Percentiles rank a stretch among this genome's conserved stretches.
phyloP scores from a whole-genome alignment of 2,329 filamentous ascomycete genomes.

The Cladobotryum protrusum region DNA sequence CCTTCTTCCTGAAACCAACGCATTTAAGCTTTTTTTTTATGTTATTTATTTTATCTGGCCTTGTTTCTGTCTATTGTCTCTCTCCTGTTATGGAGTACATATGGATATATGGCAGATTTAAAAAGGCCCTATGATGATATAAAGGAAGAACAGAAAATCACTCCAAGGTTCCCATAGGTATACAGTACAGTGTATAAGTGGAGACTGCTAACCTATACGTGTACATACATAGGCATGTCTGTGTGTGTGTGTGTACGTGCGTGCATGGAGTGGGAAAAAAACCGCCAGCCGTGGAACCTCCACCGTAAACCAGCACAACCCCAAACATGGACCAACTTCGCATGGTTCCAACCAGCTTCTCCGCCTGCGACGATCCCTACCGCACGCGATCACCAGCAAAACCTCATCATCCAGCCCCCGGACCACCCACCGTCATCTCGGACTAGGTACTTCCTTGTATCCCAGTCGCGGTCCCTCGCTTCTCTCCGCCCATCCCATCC shows the following conservation, averaged over 20 bases:
- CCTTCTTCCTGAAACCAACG: neutral
- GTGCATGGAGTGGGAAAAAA: too few relatives aligned
- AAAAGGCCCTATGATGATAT: too few relatives aligned
- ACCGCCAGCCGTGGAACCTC: neutral
- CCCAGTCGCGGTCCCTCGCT: neutral
- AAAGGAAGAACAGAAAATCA: too few relatives aligned
- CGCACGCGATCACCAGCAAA: conserved; percentile 14
- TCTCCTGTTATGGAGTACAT: too few relatives aligned
- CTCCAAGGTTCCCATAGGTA: too few relatives aligned
- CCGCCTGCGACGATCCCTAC: conserved; percentile 17
- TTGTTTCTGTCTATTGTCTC: too few relatives aligned
- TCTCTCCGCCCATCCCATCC: neutral
- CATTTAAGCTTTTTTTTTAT: neutral
- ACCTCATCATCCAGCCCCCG: conserved; percentile 10
- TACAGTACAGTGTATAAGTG: too few relatives aligned
- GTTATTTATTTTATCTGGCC: neutral
- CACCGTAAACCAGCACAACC: neutral
- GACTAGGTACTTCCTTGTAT: neutral
- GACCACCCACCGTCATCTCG: conserved; percentile 8
- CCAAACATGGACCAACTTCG: neutral
- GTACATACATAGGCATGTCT: too few relatives aligned
- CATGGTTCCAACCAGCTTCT: conserved; percentile 4
- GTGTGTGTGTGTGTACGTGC: too few relatives aligned
- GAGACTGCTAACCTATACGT: too few relatives aligned
- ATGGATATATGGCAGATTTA: too few relatives aligned